Percentiles rank a stretch among this genome's conserved stretches.
These are phyloP conservation scores for Salix udensis DNA, from an alignment of 345 rosid genomes.

Conservation along the genomic window DNA sequence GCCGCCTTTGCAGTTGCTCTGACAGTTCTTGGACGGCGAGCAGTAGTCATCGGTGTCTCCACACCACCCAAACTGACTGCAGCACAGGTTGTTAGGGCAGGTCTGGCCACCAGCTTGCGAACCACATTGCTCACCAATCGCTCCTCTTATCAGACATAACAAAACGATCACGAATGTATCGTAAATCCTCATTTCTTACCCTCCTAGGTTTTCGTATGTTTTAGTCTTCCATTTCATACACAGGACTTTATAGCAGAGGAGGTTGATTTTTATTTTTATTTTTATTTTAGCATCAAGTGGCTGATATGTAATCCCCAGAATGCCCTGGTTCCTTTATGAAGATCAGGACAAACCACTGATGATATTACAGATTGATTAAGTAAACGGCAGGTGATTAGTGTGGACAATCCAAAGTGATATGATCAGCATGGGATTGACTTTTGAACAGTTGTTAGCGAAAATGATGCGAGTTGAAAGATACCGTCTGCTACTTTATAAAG, in stretches of 20 bases:
- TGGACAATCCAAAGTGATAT: too few species aligned
- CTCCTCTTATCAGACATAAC: background rate
- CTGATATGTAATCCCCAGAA: background rate
- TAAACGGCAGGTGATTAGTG: too few species aligned
- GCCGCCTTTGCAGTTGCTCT: conserved; percentile 25
- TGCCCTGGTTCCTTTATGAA: background rate
- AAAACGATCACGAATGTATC: background rate
- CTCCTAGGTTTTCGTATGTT: background rate
- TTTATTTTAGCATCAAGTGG: background rate
- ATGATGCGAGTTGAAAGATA: too few species aligned
- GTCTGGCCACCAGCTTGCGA: conserved; percentile 28
- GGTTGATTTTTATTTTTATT: background rate
- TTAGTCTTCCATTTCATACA: background rate
- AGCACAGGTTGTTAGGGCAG: conserved; percentile 20
- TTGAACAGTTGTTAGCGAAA: too few species aligned
- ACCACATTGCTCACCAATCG: conserved; percentile 14
- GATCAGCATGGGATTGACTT: too few species aligned
- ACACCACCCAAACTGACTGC: conserved; percentile 25
- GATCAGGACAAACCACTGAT: background rate
- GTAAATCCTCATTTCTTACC: background rate
- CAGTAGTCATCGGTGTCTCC: conserved; percentile 28
- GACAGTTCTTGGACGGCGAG: conserved; percentile 16
- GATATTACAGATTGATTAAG: too few species aligned
- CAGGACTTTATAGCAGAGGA: background rate
- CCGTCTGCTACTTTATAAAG: too few species aligned